Base-by-base conservation (phyloP, 768 basidiomycete species). In the Kockovaella imperatae region DNA sequence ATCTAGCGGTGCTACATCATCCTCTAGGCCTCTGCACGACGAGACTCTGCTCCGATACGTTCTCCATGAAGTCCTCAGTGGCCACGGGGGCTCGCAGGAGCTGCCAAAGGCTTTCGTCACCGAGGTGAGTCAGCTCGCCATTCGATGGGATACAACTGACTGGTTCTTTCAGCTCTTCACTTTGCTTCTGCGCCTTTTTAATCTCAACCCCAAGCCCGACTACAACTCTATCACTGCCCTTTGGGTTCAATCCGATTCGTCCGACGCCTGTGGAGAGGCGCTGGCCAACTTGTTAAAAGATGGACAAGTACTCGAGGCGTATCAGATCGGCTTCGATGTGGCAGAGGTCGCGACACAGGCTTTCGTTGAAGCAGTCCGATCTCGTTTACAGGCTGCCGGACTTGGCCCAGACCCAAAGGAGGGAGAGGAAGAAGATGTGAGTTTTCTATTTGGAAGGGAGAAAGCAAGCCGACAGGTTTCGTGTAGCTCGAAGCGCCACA, bases 321-420 rank as follows among this genome's bases (percentile, higher is more conserved):
- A 90, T 70, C 95, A 99, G 69, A 81, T 96, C 66, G 89, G 86
- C 0, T 97, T 97, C 67, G 95, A 97, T 72, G 74, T 97, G 40
- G 86, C 84, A 13, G 93, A 96, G 72, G 87, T 90, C 29, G 93
- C 88, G 0, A 80, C 86, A 3, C 89, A 93, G 68, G 89, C 91
- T 61, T 97, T 88, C 73, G 75, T 96, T 36, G 84, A 88, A 61
- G 80, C 76, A 36, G 77, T 95, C 21, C 77, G 82, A 47, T 52
- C 49, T 5, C 45, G 47, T 4, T 38, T 66, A 35, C 49, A 47
- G 38, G 45, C 50, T 41, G 42, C 42, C 35, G 49, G 50, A 7
- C 38, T 58, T 29, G 59, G 52, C 5, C 53, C 56, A 1, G 45
- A 34, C 15, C 51, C 47, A 43, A 50, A 50, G 26, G 26, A 20